These are phyloP conservation scores for Fusarium mangiferae DNA, from an alignment of 2,329 filamentous ascomycete genomes.

Conservation along the genomic window DNA sequence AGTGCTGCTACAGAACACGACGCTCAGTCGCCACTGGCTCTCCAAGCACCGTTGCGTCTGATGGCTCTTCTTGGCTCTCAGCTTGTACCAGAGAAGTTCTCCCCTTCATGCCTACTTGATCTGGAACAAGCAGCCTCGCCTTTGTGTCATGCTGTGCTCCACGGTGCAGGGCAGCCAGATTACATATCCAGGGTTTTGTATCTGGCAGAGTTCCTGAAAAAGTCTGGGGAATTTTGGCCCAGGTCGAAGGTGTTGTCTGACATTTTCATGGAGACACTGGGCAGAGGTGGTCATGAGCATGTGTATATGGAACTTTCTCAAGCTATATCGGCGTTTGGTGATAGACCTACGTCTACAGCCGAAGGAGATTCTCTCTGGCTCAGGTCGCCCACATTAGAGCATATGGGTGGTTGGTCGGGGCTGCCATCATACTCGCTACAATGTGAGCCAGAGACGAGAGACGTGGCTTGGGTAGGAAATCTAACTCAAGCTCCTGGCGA, in stretches of 20 bases:
- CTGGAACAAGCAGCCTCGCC: conserved; percentile 20
- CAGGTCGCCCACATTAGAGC: background rate
- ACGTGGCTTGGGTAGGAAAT: background rate
- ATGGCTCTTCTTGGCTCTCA: conserved; percentile 29
- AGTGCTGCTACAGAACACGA: background rate
- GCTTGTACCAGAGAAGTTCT: conserved; percentile 33
- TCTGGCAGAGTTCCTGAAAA: conserved; percentile 22
- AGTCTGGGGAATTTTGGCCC: conserved; percentile 36
- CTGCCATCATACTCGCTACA: background rate
- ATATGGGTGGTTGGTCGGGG: background rate
- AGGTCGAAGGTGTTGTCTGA: conserved; percentile 16
- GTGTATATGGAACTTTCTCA: background rate
- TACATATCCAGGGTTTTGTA: conserved; percentile 22
- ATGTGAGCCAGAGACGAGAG: background rate
- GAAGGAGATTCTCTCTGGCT: background rate
- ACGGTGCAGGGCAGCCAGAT: background rate
- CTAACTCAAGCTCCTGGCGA: background rate
- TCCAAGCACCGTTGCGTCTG: conserved; percentile 32
- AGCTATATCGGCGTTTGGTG: background rate
- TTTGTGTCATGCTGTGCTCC: conserved; percentile 19
- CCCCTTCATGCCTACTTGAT: conserved; percentile 37
- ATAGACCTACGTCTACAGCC: background rate
- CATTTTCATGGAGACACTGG: background rate
- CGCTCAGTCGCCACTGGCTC: conserved; percentile 5
- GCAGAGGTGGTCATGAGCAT: background rate